Percentiles rank a stretch among this genome's conserved stretches.
phyloP scores from a whole-genome alignment of 805 yeast genomes.

The Metschnikowia lachancei region DNA sequence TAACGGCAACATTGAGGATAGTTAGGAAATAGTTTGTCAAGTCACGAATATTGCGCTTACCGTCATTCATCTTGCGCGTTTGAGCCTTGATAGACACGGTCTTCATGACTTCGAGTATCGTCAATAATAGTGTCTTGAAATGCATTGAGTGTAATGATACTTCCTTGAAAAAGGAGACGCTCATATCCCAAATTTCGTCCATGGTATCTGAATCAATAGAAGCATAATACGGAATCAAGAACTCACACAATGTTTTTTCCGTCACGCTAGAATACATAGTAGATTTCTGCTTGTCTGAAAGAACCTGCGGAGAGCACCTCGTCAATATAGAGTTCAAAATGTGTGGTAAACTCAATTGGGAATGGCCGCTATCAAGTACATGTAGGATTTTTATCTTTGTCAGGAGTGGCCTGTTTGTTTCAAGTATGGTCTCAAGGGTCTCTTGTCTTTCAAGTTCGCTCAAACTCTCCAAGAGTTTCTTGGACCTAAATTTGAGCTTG shows the following conservation, averaged over 20 bases:
- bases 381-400: constrained; percentile 58
- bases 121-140: constrained; percentile 52
- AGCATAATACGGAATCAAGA: constrained; percentile 58
- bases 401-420: constrained; percentile 24
- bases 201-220: constrained; percentile 73
- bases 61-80: constrained; percentile 60
- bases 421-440: constrained; percentile 63
- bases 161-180: constrained; percentile 59
- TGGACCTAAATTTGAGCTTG: constrained; percentile 66
- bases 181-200: constrained; percentile 71
- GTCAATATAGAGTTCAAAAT: constrained; percentile 55
- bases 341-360: constrained; percentile 69
- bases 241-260: constrained; percentile 45
- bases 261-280: constrained; percentile 47
- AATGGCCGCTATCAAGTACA: constrained; percentile 79
- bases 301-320: constrained; percentile 38
- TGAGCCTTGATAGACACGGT: constrained; percentile 55
- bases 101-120: constrained; percentile 50
- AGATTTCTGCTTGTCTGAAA: constrained; percentile 39
- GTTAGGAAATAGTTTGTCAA: constrained; percentile 39
- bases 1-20: constrained; percentile 22
- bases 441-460: constrained; percentile 71
- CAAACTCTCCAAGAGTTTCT: constrained; percentile 60
- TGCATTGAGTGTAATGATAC: constrained; percentile 44
- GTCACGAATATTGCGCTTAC: constrained; percentile 58